A percentile compares a stretch with the other conserved stretches of the same genome.
phyloP scores from a whole-genome alignment of 2,329 filamentous ascomycete genomes.

The Daldinia sp. region DNA sequence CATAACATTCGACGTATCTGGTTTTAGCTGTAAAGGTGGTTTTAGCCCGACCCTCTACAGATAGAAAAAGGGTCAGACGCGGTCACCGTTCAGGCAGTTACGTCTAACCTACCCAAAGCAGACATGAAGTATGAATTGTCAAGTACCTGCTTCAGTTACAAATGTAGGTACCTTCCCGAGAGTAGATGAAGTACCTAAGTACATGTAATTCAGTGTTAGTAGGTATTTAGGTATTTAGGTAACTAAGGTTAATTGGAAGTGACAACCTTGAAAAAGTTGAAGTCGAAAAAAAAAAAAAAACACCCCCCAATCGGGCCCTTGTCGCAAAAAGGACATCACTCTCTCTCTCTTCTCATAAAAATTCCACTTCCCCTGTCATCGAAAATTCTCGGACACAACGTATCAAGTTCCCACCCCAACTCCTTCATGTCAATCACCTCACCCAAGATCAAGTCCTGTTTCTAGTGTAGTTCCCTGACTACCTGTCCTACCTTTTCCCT shows the following conservation, averaged over 20 bases:
- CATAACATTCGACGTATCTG: neutral
- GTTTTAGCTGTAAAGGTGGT: slow-evolving; percentile 4
- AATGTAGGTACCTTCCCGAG: slow-evolving; percentile 3
- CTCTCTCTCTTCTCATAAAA: slow-evolving; percentile 17
- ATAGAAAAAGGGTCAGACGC: slow-evolving; percentile 29
- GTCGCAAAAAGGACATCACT: slow-evolving; percentile 28
- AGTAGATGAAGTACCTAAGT: slow-evolving; percentile 10
- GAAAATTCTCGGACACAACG: slow-evolving; percentile 39
- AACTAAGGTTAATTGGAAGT: slow-evolving; percentile 37
- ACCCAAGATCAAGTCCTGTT: slow-evolving; percentile 36
- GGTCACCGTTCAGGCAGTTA: slow-evolving; percentile 41
- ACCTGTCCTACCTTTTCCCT: slow-evolving; percentile 1
- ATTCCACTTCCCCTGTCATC: slow-evolving; percentile 35
- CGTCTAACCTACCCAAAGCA: slow-evolving; percentile 39
- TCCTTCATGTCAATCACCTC: slow-evolving; percentile 45
- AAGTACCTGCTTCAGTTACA: slow-evolving; percentile 4
- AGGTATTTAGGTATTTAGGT: slow-evolving; percentile 23
- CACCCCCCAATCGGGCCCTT: slow-evolving; percentile 23
- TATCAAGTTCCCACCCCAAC: slow-evolving; percentile 37
- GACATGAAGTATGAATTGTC: slow-evolving; percentile 23
- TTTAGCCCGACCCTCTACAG: slow-evolving; percentile 2
- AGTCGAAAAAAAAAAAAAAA: slow-evolving; percentile 25
- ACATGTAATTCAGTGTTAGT: neutral
- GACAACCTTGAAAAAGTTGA: slow-evolving; percentile 18
- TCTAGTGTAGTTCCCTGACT: slow-evolving; percentile 3